These are phyloP conservation scores for Sclerospora graminicola DNA, from an alignment of 352 stramenopile species.

Conservation along the genomic window DNA sequence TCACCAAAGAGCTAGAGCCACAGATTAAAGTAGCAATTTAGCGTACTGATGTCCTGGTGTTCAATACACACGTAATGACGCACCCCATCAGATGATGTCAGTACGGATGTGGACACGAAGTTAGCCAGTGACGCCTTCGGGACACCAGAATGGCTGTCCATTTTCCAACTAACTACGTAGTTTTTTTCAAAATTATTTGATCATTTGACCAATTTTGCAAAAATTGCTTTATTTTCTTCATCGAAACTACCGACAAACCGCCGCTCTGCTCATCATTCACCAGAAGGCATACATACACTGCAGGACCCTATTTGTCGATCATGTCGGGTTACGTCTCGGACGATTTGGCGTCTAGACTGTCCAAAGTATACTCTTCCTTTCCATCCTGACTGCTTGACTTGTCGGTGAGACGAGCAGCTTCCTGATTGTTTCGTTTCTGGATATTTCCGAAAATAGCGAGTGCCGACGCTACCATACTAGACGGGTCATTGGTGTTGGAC, in stretches of 20 bases:
- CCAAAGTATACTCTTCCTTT: conserved; percentile 54
- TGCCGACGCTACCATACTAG: conserved; percentile 84
- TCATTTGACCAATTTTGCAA: too few species aligned
- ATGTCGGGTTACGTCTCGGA: conserved; percentile 17
- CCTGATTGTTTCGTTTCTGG: conserved; percentile 59
- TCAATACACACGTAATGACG: conserved; percentile 2
- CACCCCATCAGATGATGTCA: conserved; percentile 80
- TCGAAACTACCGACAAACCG: too few species aligned
- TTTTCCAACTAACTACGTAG: background rate
- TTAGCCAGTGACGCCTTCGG: conserved; percentile 35
- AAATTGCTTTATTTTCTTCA: too few species aligned
- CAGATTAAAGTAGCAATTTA: too few species aligned
- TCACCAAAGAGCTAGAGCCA: conserved; percentile 73
- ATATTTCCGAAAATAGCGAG: conserved; percentile 85
- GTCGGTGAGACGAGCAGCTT: conserved; percentile 12
- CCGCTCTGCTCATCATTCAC: too few species aligned
- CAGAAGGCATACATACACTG: too few species aligned
- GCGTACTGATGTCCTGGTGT: background rate
- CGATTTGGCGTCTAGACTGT: conserved; percentile 33
- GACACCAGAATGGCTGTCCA: conserved; percentile 9
- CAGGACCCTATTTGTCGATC: too few species aligned
- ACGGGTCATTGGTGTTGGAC: conserved; percentile 73
- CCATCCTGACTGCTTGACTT: conserved; percentile 5
- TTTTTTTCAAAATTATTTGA: too few species aligned
- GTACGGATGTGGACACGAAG: conserved; percentile 75